Percentiles rank a stretch among this genome's conserved stretches.
These are phyloP conservation scores for Pseudogymnoascus sp. DNA, from an alignment of 2,329 filamentous ascomycete species.

Conservation along the genomic window DNA sequence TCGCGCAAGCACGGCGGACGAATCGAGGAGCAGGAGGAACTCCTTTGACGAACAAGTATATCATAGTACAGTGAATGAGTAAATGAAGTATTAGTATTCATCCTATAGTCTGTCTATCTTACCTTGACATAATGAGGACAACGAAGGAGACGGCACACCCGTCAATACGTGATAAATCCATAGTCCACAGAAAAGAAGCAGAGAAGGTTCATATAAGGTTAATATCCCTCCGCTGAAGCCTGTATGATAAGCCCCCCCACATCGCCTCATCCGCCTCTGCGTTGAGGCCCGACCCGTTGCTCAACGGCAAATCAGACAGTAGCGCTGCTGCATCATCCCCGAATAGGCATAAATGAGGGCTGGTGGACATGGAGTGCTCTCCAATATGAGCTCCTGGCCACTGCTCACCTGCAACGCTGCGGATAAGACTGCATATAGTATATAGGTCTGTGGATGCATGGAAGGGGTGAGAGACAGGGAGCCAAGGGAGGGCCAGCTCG, in stretches of 20 bases:
- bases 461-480: neutral
- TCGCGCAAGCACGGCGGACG: neutral
- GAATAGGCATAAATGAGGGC: neutral
- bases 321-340: neutral
- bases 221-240: constrained; percentile 3
- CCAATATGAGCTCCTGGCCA: neutral
- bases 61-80: constrained; percentile 8
- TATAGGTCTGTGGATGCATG: neutral
- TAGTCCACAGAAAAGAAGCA: neutral
- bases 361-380: neutral
- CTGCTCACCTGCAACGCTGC: neutral
- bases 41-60: constrained; percentile 2
- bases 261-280: constrained; percentile 1
- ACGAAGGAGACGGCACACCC: neutral
- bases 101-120: neutral
- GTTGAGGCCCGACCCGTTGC: constrained; percentile 2
- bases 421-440: neutral
- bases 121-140: neutral
- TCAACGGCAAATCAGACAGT: constrained; percentile 4
- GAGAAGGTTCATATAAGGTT: constrained; percentile 7
- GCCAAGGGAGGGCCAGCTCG: neutral
- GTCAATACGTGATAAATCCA: neutral
- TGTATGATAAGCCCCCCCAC: neutral
- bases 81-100: constrained; percentile 5
- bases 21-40: neutral